Evolutionary conservation across 164 flowering plant species (phyloP), one percentile per base, ranked within the genome.

Genomic region (Magnolia officinalis): DNA sequence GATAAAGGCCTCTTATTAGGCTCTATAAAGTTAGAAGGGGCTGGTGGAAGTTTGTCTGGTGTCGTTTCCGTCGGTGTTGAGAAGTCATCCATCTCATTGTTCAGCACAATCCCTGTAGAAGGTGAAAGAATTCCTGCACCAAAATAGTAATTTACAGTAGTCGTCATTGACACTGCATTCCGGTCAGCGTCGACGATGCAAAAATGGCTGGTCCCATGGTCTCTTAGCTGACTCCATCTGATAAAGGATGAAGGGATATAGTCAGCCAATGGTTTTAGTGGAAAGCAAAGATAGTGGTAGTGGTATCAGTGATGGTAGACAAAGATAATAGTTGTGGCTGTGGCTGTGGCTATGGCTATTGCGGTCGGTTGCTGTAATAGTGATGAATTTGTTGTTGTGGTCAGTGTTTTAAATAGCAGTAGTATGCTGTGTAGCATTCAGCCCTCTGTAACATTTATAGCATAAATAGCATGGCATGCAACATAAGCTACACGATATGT

Each of bases 11-110:
- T 86, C 82, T 96, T 96, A 66, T 86, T 89, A 18, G 98, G 95
- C 83, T 74, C 63, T 66, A 94, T 88, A 71, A 88, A 94, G 85
- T 96, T 94, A 68, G 96, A 72, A 10, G 98, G 98, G 67, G 95
- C 88, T 6, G 99, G 98, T 75, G 98, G 97, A 67, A 94, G 98
- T 63, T 26, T 81, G 73, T 89, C 94, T 0, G 84, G 84, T 10
- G 82, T 71, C 24, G 76, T 74, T 24, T 91, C 95, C 0, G 91
- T 84, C 1, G 98, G 98, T 1, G 80, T 81, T 2, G 99, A 92
- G 86, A 96, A 96, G 77, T 96, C 99, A 64, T 74, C 96, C 99
- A 96, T 94, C 87, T 96, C 93, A 74, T 94, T 89, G 81, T 96
- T 96, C 73, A 96, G 86, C 66, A 96, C 83, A 69, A 96, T 90